Conservation (phyloP, 768 basidiomycete genomes). For the Agrocybe chaxingu region DNA sequence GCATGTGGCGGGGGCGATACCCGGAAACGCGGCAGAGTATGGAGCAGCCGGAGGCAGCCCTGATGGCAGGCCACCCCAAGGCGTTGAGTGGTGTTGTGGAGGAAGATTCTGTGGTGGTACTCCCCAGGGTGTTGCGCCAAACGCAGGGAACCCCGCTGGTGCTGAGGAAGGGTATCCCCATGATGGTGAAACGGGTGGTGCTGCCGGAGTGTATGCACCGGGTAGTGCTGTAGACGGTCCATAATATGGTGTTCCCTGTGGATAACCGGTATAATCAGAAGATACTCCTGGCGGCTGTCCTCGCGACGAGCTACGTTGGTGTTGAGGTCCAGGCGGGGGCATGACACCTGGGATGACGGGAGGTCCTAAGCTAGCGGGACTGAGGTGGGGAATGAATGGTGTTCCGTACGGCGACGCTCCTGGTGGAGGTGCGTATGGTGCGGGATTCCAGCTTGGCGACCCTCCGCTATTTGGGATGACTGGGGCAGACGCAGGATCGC, state of each 20-base stretch:
- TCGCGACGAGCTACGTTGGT: neutral
- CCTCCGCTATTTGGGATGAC: conserved; percentile 19
- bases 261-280: conserved; percentile 24
- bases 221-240: conserved; percentile 10
- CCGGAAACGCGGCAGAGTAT: neutral
- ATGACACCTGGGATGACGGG: conserved; percentile 21
- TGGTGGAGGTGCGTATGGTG: conserved; percentile 23
- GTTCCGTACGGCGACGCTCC: conserved; percentile 4
- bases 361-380: neutral
- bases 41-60: conserved; percentile 5
- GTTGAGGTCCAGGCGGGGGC: conserved; percentile 1
- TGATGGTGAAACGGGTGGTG: conserved; percentile 11
- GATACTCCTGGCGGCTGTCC: neutral
- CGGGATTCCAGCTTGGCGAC: conserved; percentile 18
- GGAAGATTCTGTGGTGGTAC: conserved; percentile 9
- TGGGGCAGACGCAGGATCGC: conserved; percentile 27
- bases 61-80: conserved; percentile 8
- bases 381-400: too few relatives aligned
- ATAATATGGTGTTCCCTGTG: conserved; percentile 16
- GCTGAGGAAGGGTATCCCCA: conserved; percentile 10
- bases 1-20: conserved; percentile 1
- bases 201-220: conserved; percentile 10
- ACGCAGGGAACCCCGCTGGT: conserved; percentile 15
- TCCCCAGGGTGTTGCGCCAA: conserved; percentile 14
- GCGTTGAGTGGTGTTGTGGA: conserved; percentile 8